Percentiles rank a stretch among this genome's conserved stretches.
Evolutionary conservation across 768 basidiomycete genomes (phyloP).

Genomic region (Cubamyces sp.): DNA sequence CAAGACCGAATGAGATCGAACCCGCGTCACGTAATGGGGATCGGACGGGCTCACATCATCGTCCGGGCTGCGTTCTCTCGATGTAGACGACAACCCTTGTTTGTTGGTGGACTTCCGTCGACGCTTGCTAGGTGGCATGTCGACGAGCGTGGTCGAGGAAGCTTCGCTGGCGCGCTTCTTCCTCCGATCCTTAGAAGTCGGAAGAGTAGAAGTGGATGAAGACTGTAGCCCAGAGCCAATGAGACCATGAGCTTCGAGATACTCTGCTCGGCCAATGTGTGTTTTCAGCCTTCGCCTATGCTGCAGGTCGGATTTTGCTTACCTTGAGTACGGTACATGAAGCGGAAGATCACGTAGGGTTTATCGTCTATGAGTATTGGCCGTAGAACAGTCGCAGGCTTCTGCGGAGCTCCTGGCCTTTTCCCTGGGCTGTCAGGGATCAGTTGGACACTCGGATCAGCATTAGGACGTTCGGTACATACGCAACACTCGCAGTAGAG

Average conservation of each 20-base stretch:
- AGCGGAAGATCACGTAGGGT: conserved; percentile 20
- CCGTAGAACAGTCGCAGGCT: not conserved
- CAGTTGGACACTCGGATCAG: not conserved
- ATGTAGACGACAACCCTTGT: not conserved
- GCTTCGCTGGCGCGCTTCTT: not conserved
- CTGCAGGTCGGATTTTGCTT: not conserved
- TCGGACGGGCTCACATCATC: not conserved
- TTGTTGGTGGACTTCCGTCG: not conserved
- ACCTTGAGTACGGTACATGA: conserved; percentile 24
- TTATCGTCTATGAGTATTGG: conserved; percentile 21
- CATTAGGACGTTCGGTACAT: too few relatives aligned
- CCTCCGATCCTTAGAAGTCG: not conserved
- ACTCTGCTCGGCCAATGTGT: not conserved
- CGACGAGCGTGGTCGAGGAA: not conserved
- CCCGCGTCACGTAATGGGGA: too few relatives aligned
- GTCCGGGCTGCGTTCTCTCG: not conserved
- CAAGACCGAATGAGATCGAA: too few relatives aligned
- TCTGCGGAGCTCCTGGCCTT: not conserved
- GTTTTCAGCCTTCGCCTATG: not conserved
- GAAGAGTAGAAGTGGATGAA: not conserved
- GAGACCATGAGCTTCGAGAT: conserved; percentile 15
- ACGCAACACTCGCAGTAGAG: too few relatives aligned
- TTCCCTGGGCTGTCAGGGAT: not conserved
- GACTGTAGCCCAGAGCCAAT: not conserved
- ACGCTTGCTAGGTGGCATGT: not conserved